These are phyloP conservation scores for Stemphylium lycopersici DNA, from an alignment of 2,329 filamentous ascomycete species.

Conservation along the genomic window DNA sequence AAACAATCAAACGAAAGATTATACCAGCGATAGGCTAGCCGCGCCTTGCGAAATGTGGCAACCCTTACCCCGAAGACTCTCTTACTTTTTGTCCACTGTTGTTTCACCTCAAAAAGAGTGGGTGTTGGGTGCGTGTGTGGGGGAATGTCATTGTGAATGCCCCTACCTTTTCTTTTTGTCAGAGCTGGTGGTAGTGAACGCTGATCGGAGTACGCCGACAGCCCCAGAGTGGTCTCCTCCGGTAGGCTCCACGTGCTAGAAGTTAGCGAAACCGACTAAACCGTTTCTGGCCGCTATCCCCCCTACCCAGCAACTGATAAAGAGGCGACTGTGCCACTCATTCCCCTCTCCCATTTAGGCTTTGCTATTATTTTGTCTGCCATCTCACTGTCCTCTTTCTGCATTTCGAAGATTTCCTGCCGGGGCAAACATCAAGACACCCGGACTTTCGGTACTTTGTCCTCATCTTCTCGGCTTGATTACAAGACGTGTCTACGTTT, in stretches of 20 bases:
- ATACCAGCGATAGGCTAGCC: constrained; percentile 14
- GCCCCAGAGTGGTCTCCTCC: constrained; percentile 2
- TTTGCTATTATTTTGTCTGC: neutral
- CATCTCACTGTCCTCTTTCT: too few species aligned
- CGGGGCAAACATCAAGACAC: too few species aligned
- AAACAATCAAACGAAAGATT: too few species aligned
- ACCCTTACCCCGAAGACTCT: neutral
- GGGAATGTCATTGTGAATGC: neutral
- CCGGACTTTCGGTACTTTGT: neutral
- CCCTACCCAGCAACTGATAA: constrained; percentile 22
- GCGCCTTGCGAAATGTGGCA: constrained; percentile 13
- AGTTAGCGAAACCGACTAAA: constrained; percentile 24
- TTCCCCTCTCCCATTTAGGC: too few species aligned
- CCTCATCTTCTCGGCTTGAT: neutral
- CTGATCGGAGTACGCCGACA: constrained; percentile 27
- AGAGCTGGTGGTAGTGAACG: constrained; percentile 1
- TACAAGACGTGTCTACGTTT: neutral
- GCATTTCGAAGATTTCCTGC: too few species aligned
- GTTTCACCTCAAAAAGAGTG: neutral
- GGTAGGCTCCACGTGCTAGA: constrained; percentile 25
- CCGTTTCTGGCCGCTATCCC: constrained; percentile 9
- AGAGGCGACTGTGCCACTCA: constrained; percentile 4
- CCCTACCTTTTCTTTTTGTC: constrained; percentile 15
- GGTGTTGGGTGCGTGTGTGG: neutral
- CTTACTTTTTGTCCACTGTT: constrained; percentile 1